Percentiles rank a stretch among this genome's conserved stretches.
phyloP scores from a whole-genome alignment of 2,329 filamentous ascomycete species.

The Colletotrichum gloeosporioides region DNA sequence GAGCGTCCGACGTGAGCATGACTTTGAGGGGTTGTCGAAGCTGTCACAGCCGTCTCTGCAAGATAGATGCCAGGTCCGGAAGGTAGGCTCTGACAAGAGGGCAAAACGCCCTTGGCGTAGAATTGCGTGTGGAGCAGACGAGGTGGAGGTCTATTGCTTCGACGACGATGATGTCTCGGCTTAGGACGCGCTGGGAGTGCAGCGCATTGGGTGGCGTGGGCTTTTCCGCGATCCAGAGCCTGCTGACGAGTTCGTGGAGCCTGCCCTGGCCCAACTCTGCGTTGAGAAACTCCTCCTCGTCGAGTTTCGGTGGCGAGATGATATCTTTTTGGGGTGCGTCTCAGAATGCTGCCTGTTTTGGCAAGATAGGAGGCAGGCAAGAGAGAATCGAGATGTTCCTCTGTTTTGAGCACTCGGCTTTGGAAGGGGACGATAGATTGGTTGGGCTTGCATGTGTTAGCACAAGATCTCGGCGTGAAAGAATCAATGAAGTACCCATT shows the following conservation, averaged over 20 bases:
- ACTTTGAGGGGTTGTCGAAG: not conserved
- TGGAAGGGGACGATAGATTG: not conserved
- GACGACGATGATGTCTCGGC: not conserved
- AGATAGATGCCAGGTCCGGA: accelerated
- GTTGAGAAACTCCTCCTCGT: not conserved
- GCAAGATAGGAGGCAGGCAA: not conserved
- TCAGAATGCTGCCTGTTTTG: not conserved
- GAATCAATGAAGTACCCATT: not conserved
- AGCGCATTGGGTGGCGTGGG: not conserved
- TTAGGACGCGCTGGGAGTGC: not conserved
- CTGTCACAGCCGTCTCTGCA: not conserved
- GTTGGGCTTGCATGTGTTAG: not conserved
- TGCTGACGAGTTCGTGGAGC: not conserved
- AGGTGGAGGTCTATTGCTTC: not conserved
- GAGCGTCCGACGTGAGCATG: not conserved
- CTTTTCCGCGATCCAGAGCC: not conserved
- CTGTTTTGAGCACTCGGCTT: not conserved
- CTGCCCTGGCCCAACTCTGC: not conserved
- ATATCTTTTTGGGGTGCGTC: not conserved
- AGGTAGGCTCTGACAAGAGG: not conserved
- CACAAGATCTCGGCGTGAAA: not conserved
- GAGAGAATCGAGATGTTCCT: accelerated
- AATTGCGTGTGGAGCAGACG: not conserved
- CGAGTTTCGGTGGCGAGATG: not conserved
- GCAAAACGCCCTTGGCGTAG: not conserved